Conservation (phyloP, 306 rosid species). For the Potentilla sterilis region DNA sequence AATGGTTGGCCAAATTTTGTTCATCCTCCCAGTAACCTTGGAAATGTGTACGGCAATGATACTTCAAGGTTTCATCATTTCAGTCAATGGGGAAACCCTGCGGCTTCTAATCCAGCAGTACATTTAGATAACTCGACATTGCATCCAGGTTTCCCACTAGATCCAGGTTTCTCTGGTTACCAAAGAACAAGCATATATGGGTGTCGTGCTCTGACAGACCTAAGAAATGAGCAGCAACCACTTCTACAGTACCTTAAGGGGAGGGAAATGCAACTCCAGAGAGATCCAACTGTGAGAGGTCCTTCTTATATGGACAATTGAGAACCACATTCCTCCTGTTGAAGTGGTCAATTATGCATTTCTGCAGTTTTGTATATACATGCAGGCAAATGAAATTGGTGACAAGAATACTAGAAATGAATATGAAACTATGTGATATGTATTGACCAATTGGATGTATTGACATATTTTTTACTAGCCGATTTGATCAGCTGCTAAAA, state of each 20-base stretch:
- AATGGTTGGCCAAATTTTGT: conserved; percentile 37
- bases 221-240: conserved; percentile 63
- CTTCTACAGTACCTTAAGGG: conserved; percentile 69
- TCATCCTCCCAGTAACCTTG: conserved; percentile 40
- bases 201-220: conserved; percentile 59
- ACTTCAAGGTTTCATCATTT: conserved; percentile 41
- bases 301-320: conserved; percentile 67
- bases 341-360: not conserved
- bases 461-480: too few relatives aligned
- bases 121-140: conserved; percentile 47
- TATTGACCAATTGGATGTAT: not conserved
- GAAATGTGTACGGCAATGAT: conserved; percentile 35
- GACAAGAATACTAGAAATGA: not conserved
- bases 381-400: conserved; percentile 29
- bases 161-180: conserved; percentile 43
- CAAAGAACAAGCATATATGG: conserved; percentile 59
- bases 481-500: too few relatives aligned
- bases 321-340: not conserved
- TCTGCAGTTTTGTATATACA: conserved; percentile 17
- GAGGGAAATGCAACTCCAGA: conserved; percentile 69
- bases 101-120: conserved; percentile 39
- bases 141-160: conserved; percentile 45
- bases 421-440: conserved; percentile 18
- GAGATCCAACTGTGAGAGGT: conserved; percentile 52
- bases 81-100: conserved; percentile 45